These are phyloP conservation scores for Acorus gramineus DNA, from an alignment of 106 monocot species.

Conservation along the genomic window DNA sequence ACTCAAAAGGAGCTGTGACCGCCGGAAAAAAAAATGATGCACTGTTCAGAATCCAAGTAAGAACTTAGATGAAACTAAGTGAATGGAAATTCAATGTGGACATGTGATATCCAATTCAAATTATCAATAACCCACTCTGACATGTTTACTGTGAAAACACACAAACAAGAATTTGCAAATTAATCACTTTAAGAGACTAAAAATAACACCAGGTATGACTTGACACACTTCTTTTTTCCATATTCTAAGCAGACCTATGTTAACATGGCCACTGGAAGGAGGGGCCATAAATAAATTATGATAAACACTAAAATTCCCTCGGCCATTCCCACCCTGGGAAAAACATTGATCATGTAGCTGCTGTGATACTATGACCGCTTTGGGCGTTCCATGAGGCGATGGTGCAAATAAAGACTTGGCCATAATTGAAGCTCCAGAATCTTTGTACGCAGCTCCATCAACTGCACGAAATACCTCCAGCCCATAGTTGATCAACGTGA, in stretches of 20 bases:
- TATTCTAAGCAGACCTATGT: constrained; percentile 45
- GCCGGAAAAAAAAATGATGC: not conserved
- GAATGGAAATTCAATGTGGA: not conserved
- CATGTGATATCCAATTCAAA: too few species aligned
- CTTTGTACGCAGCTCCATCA: constrained; percentile 15
- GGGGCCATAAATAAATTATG: constrained; percentile 30
- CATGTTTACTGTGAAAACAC: not conserved
- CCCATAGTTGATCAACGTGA: not conserved
- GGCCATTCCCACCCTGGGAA: constrained; percentile 23
- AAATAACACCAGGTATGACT: not conserved
- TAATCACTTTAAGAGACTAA: not conserved
- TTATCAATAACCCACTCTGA: not conserved
- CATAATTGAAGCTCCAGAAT: constrained; percentile 44
- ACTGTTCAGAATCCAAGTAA: not conserved
- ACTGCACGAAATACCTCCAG: constrained; percentile 28
- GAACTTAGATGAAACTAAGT: not conserved
- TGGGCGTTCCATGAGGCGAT: constrained; percentile 14
- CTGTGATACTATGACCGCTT: constrained; percentile 12
- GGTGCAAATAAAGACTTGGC: constrained; percentile 69
- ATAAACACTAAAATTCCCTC: constrained; percentile 25
- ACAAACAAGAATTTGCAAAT: not conserved
- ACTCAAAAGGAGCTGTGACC: constrained; percentile 71
- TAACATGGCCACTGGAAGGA: constrained; percentile 11
- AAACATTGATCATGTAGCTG: constrained; percentile 9
- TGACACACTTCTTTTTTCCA: not conserved